A percentile compares a stretch with the other conserved stretches of the same genome.
Conservation (phyloP, 306 rosid species). For the Acacia confusa region DNA sequence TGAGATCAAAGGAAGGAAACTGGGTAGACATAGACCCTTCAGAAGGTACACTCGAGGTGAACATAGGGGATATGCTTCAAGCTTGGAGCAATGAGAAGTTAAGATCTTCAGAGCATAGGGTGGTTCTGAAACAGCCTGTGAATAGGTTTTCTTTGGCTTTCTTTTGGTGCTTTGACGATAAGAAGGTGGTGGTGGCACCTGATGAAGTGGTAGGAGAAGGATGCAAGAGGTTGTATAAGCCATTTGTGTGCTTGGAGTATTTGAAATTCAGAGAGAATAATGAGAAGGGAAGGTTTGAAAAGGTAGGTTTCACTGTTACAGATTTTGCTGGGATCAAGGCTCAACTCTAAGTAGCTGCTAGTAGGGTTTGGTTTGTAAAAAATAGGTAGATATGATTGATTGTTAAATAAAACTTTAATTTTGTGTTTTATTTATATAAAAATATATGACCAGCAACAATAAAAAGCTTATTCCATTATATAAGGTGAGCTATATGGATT, state of each 20-base stretch:
- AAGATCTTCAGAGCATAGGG: slow-evolving; percentile 90
- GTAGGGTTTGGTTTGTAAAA: background rate
- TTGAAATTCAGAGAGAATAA: slow-evolving; percentile 82
- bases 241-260: slow-evolving; percentile 73
- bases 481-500: too few species aligned
- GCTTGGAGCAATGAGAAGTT: slow-evolving; percentile 91
- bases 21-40: slow-evolving; percentile 85
- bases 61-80: slow-evolving; percentile 89
- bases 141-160: slow-evolving; percentile 82
- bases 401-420: background rate
- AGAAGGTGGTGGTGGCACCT: slow-evolving; percentile 67
- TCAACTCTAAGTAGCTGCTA: slow-evolving; percentile 21
- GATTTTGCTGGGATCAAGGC: slow-evolving; percentile 71
- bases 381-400: background rate
- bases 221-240: slow-evolving; percentile 47
- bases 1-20: slow-evolving; percentile 69
- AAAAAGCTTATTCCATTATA: too few species aligned
- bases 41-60: slow-evolving; percentile 78
- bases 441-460: too few species aligned
- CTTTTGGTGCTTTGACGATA: slow-evolving; percentile 92
- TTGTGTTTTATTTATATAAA: background rate
- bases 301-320: slow-evolving; percentile 82
- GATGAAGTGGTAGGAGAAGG: slow-evolving; percentile 73
- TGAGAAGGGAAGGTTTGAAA: slow-evolving; percentile 85
- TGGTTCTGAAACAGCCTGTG: slow-evolving; percentile 55